These are phyloP conservation scores for Lactarius trivialis DNA, from an alignment of 768 basidiomycete species.

Conservation along the genomic window DNA sequence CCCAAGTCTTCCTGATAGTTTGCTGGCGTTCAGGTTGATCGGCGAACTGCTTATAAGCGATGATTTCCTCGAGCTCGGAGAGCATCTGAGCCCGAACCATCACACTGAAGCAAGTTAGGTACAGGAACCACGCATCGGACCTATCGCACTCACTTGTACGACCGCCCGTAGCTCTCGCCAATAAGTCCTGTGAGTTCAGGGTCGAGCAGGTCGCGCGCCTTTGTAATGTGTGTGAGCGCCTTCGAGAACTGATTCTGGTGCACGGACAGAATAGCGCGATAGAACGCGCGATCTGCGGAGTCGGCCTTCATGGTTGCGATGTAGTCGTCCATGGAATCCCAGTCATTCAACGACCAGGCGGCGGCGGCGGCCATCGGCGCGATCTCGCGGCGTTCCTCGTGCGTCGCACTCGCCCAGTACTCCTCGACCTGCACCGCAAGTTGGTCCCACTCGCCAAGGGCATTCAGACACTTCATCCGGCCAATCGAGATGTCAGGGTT, in stretches of 20 bases:
- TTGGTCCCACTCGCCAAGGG: constrained; percentile 95
- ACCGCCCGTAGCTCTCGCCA: constrained; percentile 94
- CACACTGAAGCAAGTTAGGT: constrained; percentile 44
- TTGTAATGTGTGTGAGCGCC: constrained; percentile 83
- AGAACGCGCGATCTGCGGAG: constrained; percentile 92
- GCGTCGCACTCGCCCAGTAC: constrained; percentile 75
- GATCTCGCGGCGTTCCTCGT: constrained; percentile 83
- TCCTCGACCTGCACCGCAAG: constrained; percentile 81
- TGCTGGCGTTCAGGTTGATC: constrained; percentile 92
- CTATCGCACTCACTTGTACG: constrained; percentile 72
- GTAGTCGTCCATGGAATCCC: constrained; percentile 98
- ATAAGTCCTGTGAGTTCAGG: constrained; percentile 87
- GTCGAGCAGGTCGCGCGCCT: constrained; percentile 87
- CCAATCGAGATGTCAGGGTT: constrained; percentile 78
- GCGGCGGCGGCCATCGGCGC: constrained; percentile 97
- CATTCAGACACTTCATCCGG: constrained; percentile 92
- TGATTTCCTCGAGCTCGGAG: constrained; percentile 96
- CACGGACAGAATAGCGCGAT: constrained; percentile 90
- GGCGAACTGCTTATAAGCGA: constrained; percentile 87
- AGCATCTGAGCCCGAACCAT: constrained; percentile 98
- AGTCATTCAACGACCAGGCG: constrained; percentile 93
- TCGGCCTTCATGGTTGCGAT: constrained; percentile 89
- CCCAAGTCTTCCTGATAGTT: constrained; percentile 93
- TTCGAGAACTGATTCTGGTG: constrained; percentile 95
- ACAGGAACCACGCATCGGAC: background rate